Evolutionary conservation across 2,329 filamentous ascomycete species (phyloP).

Genomic region (Dactylellina cionopaga): DNA sequence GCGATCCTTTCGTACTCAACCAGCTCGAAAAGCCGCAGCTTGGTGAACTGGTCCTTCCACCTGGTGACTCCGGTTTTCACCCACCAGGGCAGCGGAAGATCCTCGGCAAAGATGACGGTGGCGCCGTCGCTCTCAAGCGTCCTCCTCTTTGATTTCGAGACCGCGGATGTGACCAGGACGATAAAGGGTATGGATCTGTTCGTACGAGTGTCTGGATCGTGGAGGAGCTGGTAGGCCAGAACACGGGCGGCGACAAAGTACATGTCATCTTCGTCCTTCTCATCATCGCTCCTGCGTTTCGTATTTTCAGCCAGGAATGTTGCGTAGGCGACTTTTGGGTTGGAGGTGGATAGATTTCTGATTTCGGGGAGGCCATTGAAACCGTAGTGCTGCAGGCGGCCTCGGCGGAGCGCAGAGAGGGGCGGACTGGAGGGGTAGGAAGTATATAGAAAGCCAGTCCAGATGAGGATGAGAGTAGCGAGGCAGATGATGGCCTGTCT

Average conservation of each 20-base stretch:
- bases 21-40: slow-evolving; percentile 62
- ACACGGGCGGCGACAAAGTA: slow-evolving; percentile 62
- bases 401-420: slow-evolving; percentile 35
- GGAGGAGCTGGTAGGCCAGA: slow-evolving; percentile 62
- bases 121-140: slow-evolving; percentile 61
- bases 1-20: slow-evolving; percentile 62
- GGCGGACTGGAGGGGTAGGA: slow-evolving; percentile 30
- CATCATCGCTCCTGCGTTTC: slow-evolving; percentile 53
- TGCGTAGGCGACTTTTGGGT: slow-evolving; percentile 54
- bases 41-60: slow-evolving; percentile 63
- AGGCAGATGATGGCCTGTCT: slow-evolving; percentile 39
- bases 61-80: slow-evolving; percentile 60
- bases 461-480: slow-evolving; percentile 26
- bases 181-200: slow-evolving; percentile 60
- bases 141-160: slow-evolving; percentile 58
- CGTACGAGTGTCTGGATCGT: slow-evolving; percentile 60
- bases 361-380: slow-evolving; percentile 25
- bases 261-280: slow-evolving; percentile 58
- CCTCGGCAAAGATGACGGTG: slow-evolving; percentile 60
- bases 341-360: slow-evolving; percentile 18
- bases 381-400: slow-evolving; percentile 45
- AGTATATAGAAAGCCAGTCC: slow-evolving; percentile 32
- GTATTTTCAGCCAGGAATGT: slow-evolving; percentile 60
- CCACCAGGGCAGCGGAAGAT: slow-evolving; percentile 59
- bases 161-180: slow-evolving; percentile 59